phyloP scores from a whole-genome alignment of 2,329 filamentous ascomycete genomes.

The Penicillium decumbens region DNA sequence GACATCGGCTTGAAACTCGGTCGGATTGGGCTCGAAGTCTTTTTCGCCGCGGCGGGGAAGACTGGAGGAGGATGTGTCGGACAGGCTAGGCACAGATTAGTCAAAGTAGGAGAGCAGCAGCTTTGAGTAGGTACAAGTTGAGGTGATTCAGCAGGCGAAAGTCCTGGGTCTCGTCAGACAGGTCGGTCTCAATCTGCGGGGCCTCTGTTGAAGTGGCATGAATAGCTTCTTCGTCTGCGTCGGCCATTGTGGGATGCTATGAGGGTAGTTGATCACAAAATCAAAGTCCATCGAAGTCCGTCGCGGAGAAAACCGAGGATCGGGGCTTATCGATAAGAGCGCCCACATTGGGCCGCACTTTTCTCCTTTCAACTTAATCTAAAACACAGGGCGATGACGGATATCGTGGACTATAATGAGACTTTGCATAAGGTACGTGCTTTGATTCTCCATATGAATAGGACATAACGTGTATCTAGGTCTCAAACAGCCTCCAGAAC shows the following conservation, averaged over 20 bases:
- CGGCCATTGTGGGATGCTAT: constrained; percentile 33
- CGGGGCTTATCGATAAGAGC: constrained; percentile 25
- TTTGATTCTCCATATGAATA: background rate
- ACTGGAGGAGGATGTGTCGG: constrained; percentile 37
- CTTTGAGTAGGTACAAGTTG: constrained; percentile 42
- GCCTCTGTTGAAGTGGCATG: constrained; percentile 27
- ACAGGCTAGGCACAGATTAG: constrained; percentile 26
- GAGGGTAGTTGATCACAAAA: background rate
- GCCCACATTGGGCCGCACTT: background rate
- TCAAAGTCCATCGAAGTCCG: background rate
- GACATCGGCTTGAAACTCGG: constrained; percentile 69
- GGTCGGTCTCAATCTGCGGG: constrained; percentile 53
- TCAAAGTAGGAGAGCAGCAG: background rate
- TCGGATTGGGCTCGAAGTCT: constrained; percentile 93
- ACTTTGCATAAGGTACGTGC: constrained; percentile 17
- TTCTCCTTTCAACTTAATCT: background rate
- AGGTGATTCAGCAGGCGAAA: constrained; percentile 67
- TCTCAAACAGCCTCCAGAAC: constrained; percentile 42
- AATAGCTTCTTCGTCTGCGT: constrained; percentile 43
- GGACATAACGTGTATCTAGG: constrained; percentile 20
- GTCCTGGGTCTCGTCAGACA: constrained; percentile 79
- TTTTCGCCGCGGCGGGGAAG: constrained; percentile 91
- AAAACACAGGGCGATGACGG: background rate
- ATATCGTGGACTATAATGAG: constrained; percentile 17
- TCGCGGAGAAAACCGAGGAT: constrained; percentile 13